Base-by-base conservation (phyloP, 1,284 basidiomycete species). In the Ceratobasidium papillatum region DNA sequence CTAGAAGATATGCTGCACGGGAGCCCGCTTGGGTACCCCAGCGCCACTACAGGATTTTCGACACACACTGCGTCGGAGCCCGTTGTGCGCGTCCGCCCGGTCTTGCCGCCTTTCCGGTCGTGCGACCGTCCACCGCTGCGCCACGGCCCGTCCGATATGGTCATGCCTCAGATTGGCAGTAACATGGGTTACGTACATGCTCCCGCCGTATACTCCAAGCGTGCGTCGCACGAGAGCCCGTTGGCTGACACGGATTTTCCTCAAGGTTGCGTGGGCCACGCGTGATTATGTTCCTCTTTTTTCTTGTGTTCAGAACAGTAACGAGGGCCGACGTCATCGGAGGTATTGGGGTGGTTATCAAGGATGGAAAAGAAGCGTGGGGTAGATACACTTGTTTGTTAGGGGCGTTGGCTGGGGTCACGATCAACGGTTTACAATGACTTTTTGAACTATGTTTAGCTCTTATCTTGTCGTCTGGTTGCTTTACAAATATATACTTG, bases 181-280 rank as follows among this genome's bases (percentile, higher is more conserved):
- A 69, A 61, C 68, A 47, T 61, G 41, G 56, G 56, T 25, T 72
- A 56, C 32, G 56, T 12, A 2, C 68, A 61, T 27, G 43, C 51
- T 22, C 41, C 54, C 7, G 19, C 54, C 19, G 25, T 61, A 8
- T 72, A 43, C 34, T 41, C 45, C 36, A 30, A 72, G 3, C 27
- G 22, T 14, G 4, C 41, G 43, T 27, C 56, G 11, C 34, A 54
- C n/a, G 68, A 72, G 51, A 27, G 25, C 12, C 68, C 41, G 25
- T 30, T 72, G 38, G 68, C 68, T 14, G 61, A 72, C 51, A 56
- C 68, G 4, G n/a, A 43, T 32, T 54, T 72, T 25, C n/a, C n/a
- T n/a, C n/a, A n/a, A n/a, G n/a, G n/a, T n/a, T n/a, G n/a, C n/a
- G n/a, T n/a, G n/a, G n/a, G n/a, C n/a, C n/a, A n/a, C n/a, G n/a